These are phyloP conservation scores for Calocybe indica DNA, from an alignment of 768 basidiomycete species.

Conservation along the genomic window DNA sequence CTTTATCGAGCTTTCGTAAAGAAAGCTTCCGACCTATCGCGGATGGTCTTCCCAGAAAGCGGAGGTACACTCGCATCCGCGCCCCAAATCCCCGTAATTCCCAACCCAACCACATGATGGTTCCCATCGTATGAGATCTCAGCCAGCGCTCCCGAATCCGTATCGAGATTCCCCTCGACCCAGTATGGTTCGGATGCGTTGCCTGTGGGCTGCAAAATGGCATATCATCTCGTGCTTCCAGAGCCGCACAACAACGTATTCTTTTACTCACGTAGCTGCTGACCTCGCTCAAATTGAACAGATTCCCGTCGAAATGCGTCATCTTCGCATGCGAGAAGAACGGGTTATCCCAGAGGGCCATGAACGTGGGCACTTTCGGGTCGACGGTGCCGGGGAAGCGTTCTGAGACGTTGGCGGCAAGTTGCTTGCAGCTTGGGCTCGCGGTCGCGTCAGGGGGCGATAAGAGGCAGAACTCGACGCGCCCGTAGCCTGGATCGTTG, in stretches of 20 bases:
- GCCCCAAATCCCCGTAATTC: constrained; percentile 11
- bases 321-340: constrained; percentile 14
- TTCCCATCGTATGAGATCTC: constrained; percentile 10
- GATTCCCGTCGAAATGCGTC: constrained; percentile 17
- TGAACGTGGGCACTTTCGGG: constrained; percentile 15
- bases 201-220: constrained; percentile 10
- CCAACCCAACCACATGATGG: constrained; percentile 10
- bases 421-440: constrained; percentile 10
- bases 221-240: neutral
- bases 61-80: constrained; percentile 6
- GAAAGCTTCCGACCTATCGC: constrained; percentile 9
- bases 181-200: constrained; percentile 16
- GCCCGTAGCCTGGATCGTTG: constrained; percentile 12
- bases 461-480: constrained; percentile 14
- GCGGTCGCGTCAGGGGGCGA: constrained; percentile 4
- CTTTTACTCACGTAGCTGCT: constrained; percentile 11
- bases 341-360: constrained; percentile 13
- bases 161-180: constrained; percentile 1
- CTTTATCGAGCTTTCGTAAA: constrained; percentile 4
- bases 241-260: neutral
- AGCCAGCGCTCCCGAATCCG: constrained; percentile 7
- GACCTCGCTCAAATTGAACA: constrained; percentile 13
- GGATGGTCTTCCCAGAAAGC: constrained; percentile 7
- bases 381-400: constrained; percentile 15
- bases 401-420: constrained; percentile 11